A percentile compares a stretch with the other conserved stretches of the same genome.
Evolutionary conservation across 257 asterid genomes (phyloP).

Genomic region (Cinchona pubescens): DNA sequence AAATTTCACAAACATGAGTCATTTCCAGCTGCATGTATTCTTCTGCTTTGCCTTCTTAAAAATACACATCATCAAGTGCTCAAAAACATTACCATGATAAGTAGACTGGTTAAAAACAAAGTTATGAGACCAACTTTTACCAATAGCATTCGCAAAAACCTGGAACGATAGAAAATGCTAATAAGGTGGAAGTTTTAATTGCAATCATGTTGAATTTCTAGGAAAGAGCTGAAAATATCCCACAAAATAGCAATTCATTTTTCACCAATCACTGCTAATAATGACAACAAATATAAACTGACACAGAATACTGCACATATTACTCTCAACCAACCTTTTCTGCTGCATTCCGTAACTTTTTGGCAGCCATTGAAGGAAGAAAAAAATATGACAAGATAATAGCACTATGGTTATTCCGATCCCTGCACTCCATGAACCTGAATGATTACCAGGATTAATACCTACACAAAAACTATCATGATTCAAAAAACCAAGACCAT

Average conservation of each 20-base stretch:
- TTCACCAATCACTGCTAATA: not conserved
- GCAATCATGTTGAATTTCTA: constrained; percentile 3
- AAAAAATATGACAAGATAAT: constrained; percentile 72
- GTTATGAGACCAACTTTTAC: not conserved
- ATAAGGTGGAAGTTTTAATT: not conserved
- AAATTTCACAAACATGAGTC: not conserved
- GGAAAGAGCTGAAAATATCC: not conserved
- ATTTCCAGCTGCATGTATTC: not conserved
- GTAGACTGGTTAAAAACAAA: not conserved
- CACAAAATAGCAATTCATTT: not conserved
- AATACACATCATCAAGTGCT: not conserved
- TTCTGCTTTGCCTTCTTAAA: not conserved
- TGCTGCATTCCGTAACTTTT: constrained; percentile 71
- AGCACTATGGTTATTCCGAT: constrained; percentile 71
- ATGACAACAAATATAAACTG: not conserved
- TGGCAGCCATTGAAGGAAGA: constrained; percentile 89
- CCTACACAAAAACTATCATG: constrained; percentile 56
- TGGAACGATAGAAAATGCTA: not conserved
- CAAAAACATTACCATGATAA: not conserved
- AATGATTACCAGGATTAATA: constrained; percentile 67
- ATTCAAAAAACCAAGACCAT: constrained; percentile 37
- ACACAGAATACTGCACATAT: not conserved
- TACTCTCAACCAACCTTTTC: constrained; percentile 51
- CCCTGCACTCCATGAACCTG: constrained; percentile 99
- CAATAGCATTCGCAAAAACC: constrained; percentile 1